Conservation (phyloP, 2,329 filamentous ascomycete genomes). For the Mycosphaerella sp. region DNA sequence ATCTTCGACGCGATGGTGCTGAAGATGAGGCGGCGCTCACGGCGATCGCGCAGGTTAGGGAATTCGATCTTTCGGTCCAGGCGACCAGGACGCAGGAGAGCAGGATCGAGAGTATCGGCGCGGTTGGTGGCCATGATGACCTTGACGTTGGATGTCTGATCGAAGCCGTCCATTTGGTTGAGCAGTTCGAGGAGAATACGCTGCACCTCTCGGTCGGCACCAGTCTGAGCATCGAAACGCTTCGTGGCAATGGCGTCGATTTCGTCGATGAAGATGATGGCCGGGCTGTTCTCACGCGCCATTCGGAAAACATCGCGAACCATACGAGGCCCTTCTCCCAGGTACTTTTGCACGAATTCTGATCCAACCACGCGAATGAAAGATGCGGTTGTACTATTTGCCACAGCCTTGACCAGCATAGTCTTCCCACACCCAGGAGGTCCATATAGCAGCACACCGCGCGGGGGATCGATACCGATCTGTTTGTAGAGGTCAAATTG, state of each 20-base stretch:
- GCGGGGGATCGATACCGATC: constrained; percentile 96
- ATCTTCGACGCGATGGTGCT: constrained; percentile 95
- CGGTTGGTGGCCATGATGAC: constrained; percentile 99
- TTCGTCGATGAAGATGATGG: constrained; percentile 99
- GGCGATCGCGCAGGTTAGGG: constrained; percentile 84
- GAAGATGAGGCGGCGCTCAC: constrained; percentile 95
- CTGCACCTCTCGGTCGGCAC: constrained; percentile 95
- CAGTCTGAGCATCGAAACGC: constrained; percentile 97
- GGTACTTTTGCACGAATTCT: constrained; percentile 98
- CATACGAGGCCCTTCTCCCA: constrained; percentile 97
- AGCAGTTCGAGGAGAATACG: constrained; percentile 95
- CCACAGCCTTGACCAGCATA: constrained; percentile 96
- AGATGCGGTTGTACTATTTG: constrained; percentile 94
- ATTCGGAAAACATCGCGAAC: constrained; percentile 98
- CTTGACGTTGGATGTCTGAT: constrained; percentile 98
- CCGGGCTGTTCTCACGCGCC: constrained; percentile 95
- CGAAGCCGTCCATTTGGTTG: constrained; percentile 99
- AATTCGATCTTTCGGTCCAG: constrained; percentile 99
- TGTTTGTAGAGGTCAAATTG: constrained; percentile 99
- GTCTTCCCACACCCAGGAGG: constrained; percentile 96
- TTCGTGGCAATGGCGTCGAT: constrained; percentile 99
- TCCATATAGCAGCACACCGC: constrained; percentile 91
- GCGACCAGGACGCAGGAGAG: constrained; percentile 86
- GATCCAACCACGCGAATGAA: constrained; percentile 98
- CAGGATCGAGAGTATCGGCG: constrained; percentile 92